Percentiles rank a stretch among this genome's conserved stretches.
Conservation (phyloP, 2,329 filamentous ascomycete species). For the Colletotrichum eremochloae region DNA sequence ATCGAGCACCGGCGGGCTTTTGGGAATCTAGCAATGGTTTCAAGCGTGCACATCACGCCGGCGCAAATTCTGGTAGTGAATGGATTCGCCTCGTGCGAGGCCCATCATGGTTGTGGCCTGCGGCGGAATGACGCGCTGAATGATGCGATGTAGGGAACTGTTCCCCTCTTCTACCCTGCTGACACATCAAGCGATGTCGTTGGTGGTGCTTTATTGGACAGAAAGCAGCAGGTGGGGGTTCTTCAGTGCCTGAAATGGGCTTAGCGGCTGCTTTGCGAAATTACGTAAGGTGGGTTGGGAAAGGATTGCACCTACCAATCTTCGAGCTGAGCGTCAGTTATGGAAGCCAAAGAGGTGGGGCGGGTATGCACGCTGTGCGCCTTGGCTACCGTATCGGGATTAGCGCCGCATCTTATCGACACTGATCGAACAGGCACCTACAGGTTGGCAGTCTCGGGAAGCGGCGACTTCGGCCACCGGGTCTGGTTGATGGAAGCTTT, state of each 20-base stretch:
- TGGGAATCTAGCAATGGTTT: background rate
- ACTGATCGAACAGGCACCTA: background rate
- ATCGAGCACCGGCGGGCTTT: background rate
- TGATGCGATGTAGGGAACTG: background rate
- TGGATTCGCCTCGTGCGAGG: background rate
- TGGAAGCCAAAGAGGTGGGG: background rate
- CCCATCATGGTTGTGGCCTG: background rate
- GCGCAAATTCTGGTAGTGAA: background rate
- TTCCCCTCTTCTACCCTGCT: background rate
- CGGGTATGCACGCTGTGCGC: constrained; percentile 42
- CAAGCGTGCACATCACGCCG: background rate
- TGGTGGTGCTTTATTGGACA: background rate
- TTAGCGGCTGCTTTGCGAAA: background rate
- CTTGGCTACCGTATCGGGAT: constrained; percentile 50
- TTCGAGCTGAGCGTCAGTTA: constrained; percentile 8
- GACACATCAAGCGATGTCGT: constrained; percentile 13
- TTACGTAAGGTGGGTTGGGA: too few species aligned
- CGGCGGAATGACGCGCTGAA: constrained; percentile 3
- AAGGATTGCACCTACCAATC: background rate
- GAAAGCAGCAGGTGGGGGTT: background rate
- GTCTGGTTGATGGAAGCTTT: background rate
- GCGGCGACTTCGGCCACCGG: constrained; percentile 8
- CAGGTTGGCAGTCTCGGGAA: background rate
- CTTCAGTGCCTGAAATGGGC: background rate
- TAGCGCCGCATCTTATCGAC: constrained; percentile 43